These are phyloP conservation scores for Lachnellula occidentalis DNA, from an alignment of 2,329 filamentous ascomycete species.

Conservation along the genomic window DNA sequence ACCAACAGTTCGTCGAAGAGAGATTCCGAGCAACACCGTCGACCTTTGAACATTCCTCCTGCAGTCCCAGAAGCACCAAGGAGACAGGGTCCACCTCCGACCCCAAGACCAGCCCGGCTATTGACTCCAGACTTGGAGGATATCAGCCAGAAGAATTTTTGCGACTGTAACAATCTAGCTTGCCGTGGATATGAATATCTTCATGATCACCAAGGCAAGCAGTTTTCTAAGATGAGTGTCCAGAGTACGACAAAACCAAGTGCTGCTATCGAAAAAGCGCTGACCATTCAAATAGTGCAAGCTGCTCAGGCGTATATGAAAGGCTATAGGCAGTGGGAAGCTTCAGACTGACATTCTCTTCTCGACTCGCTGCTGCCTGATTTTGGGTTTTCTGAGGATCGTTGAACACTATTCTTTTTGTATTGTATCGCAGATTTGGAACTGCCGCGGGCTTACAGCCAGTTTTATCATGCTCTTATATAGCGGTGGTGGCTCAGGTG, in stretches of 20 bases:
- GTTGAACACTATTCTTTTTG: background rate
- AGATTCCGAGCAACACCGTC: background rate
- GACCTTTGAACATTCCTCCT: background rate
- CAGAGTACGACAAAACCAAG: conserved; percentile 2
- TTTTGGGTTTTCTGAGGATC: background rate
- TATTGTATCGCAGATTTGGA: background rate
- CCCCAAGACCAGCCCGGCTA: conserved; percentile 4
- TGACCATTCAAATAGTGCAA: conserved; percentile 4
- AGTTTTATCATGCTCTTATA: background rate
- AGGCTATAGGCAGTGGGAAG: background rate
- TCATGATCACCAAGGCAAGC: background rate
- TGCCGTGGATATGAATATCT: background rate
- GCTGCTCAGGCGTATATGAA: conserved; percentile 7
- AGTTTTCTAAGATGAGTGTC: conserved; percentile 1
- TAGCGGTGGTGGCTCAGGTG: background rate
- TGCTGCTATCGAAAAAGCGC: background rate
- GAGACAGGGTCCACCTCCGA: conserved; percentile 5
- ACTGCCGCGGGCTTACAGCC: background rate
- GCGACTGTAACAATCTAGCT: conserved; percentile 2
- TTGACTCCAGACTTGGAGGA: conserved; percentile 10
- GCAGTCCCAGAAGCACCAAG: conserved; percentile 1
- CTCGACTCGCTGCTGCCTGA: background rate
- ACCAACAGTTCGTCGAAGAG: conserved; percentile 3
- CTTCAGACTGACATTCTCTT: background rate
- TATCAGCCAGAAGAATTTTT: conserved; percentile 2